Conservation (phyloP, 805 yeast species). For the Yarrowia sp. region DNA sequence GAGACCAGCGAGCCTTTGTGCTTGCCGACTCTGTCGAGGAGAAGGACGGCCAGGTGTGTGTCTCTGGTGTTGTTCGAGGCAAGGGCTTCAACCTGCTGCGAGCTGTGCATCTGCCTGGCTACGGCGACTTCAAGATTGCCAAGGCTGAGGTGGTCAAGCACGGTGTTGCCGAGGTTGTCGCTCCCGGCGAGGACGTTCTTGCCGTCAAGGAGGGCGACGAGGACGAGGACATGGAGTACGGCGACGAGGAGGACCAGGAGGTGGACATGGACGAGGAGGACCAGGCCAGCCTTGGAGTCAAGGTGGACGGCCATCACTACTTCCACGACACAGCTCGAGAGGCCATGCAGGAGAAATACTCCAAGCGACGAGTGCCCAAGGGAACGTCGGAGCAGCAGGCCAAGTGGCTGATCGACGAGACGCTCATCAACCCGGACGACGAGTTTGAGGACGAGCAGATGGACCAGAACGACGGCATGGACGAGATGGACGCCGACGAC, state of each 20-base stretch:
- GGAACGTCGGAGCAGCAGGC: constrained; percentile 79
- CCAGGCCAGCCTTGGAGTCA: constrained; percentile 39
- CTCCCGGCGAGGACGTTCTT: constrained; percentile 3
- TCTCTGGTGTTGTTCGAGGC: constrained; percentile 88
- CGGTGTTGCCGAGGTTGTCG: background rate
- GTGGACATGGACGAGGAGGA: constrained; percentile 38
- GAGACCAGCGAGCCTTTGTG: constrained; percentile 87
- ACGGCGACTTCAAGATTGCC: constrained; percentile 82
- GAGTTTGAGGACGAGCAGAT: constrained; percentile 39
- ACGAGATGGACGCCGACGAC: constrained; percentile 46
- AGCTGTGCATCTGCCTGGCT: constrained; percentile 80
- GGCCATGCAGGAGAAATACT: constrained; percentile 33
- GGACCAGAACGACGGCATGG: constrained; percentile 31
- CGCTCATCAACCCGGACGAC: constrained; percentile 44
- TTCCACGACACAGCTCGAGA: constrained; percentile 43
- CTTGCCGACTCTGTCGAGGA: constrained; percentile 57
- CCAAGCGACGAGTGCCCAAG: constrained; percentile 51
- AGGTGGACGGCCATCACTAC: constrained; percentile 58
- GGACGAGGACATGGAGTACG: constrained; percentile 29
- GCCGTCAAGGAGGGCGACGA: background rate
- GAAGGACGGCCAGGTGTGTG: constrained; percentile 46
- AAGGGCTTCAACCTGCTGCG: constrained; percentile 72
- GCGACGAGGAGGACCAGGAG: constrained; percentile 36
- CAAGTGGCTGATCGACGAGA: constrained; percentile 60
- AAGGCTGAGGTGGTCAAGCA: constrained; percentile 34